phyloP scores from a whole-genome alignment of 1,284 basidiomycete species.

The Sporisorium reilianum region DNA sequence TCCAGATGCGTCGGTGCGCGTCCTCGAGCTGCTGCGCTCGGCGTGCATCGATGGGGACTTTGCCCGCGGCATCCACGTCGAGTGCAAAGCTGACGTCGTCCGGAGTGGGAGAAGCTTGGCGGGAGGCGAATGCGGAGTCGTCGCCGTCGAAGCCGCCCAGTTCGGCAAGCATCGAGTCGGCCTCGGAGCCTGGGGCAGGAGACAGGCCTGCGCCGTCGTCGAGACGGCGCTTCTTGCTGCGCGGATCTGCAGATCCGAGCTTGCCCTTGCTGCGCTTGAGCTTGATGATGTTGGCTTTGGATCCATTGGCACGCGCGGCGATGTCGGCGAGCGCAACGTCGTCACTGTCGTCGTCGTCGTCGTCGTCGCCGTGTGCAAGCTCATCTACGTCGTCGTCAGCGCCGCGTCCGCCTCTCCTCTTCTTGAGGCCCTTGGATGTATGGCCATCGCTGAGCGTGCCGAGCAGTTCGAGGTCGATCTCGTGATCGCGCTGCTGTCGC shows the following conservation, averaged over 20 bases:
- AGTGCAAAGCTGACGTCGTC: slow-evolving; percentile 41
- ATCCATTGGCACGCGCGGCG: slow-evolving; percentile 28
- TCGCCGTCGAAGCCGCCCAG: slow-evolving; percentile 38
- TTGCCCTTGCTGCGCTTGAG: slow-evolving; percentile 53
- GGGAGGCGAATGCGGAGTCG: slow-evolving; percentile 40
- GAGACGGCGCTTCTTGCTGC: slow-evolving; percentile 45
- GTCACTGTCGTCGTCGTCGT: slow-evolving; percentile 40
- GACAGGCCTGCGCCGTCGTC: slow-evolving; percentile 33
- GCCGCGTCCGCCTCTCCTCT: slow-evolving; percentile 16
- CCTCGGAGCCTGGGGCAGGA: slow-evolving; percentile 42
- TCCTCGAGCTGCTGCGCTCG: slow-evolving; percentile 64
- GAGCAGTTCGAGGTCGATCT: slow-evolving; percentile 65
- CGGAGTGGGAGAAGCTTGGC: slow-evolving; percentile 37
- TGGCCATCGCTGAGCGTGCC: slow-evolving; percentile 58
- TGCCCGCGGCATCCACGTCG: slow-evolving; percentile 48
- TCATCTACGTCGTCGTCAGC: slow-evolving; percentile 46
- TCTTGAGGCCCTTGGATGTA: slow-evolving; percentile 19
- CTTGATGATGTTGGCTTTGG: slow-evolving; percentile 48
- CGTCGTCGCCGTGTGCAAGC: slow-evolving; percentile 38
- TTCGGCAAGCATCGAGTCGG: slow-evolving; percentile 38
- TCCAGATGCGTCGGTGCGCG: slow-evolving; percentile 67
- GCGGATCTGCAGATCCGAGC: slow-evolving; percentile 21
- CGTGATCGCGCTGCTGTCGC: slow-evolving; percentile 54
- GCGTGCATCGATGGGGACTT: slow-evolving; percentile 57
- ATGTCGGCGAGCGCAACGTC: slow-evolving; percentile 48